Base-by-base conservation (phyloP, 208 protist species). In the Tetramitus jugosus region DNA sequence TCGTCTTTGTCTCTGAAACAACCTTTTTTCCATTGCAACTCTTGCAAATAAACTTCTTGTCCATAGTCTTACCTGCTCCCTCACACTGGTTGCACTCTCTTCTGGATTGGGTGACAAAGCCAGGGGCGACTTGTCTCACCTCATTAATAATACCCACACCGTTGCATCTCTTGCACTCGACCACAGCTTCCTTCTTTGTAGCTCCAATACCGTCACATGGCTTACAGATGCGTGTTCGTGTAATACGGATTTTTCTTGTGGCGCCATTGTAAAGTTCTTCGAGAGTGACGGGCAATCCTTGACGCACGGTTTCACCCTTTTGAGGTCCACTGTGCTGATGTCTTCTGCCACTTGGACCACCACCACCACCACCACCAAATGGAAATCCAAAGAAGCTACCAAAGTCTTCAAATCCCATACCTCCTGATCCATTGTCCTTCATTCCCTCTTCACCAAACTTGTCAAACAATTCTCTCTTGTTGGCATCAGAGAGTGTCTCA, bases 261-360 rank as follows among this genome's bases (percentile, higher is more conserved):
- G 96, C 97, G 43, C 97, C 97, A 49, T 91, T 97, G 88, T 99
- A 99, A 65, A 99, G 90, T 76, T 97, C 91, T 77, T 98, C 96
- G 43, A 99, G 89, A 1, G 88, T 83, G 20, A 98, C 93, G 37
- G 87, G 84, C 39, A 98, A 84, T 69, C 91, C 86, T 80, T 97
- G 93, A 45, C 94, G 86, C 78, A 98, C 92, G 80, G 96, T 92
- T 82, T 98, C 95, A 67, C 93, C 95, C 86, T 97, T 98, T 31
- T 86, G 83, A 85, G 93, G 89, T 35, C 94, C 92, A 33, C 90
- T 84, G n/a, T n/a, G n/a, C n/a, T n/a, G n/a, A 49, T 86, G 79
- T 56, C 91, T 87, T 45, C 86, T 80, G 35, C 79, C 49, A 40
- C 85, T n/a, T n/a, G n/a, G n/a, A n/a, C n/a, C n/a, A n/a, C n/a